Evolutionary conservation across 768 basidiomycete genomes (phyloP).

Genomic region (Suillus subluteus): DNA sequence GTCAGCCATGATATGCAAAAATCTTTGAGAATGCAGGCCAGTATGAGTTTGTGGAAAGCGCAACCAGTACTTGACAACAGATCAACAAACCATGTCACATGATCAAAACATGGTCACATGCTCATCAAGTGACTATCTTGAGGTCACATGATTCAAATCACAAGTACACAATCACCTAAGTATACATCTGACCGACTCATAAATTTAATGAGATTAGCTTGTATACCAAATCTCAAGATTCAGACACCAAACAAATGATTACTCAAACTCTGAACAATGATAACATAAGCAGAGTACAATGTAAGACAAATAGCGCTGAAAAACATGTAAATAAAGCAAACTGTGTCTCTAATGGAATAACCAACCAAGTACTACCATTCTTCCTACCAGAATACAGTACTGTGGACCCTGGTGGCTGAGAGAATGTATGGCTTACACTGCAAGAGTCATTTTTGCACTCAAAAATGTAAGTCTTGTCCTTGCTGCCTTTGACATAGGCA

Average conservation of each 20-base stretch:
- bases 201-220: background rate
- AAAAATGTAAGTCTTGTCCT: background rate
- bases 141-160: background rate
- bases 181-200: background rate
- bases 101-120: background rate
- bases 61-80: background rate
- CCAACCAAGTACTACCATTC: background rate
- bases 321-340: background rate
- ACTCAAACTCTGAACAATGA: background rate
- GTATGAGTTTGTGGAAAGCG: background rate
- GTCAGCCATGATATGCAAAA: background rate
- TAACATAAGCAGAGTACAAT: background rate
- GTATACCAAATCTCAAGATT: background rate
- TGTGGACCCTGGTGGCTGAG: background rate
- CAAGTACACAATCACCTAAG: background rate
- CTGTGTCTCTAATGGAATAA: background rate
- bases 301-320: background rate
- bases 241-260: background rate
- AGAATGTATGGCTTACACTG: background rate
- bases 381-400: background rate
- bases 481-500: background rate
- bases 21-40: background rate
- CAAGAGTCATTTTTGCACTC: conserved; percentile 3
- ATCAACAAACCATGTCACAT: conserved; percentile 1
- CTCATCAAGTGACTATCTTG: background rate